Percentiles rank a stretch among this genome's conserved stretches.
Conservation (phyloP, 2,329 filamentous ascomycete species). For the Scortechinia acanthostroma region DNA sequence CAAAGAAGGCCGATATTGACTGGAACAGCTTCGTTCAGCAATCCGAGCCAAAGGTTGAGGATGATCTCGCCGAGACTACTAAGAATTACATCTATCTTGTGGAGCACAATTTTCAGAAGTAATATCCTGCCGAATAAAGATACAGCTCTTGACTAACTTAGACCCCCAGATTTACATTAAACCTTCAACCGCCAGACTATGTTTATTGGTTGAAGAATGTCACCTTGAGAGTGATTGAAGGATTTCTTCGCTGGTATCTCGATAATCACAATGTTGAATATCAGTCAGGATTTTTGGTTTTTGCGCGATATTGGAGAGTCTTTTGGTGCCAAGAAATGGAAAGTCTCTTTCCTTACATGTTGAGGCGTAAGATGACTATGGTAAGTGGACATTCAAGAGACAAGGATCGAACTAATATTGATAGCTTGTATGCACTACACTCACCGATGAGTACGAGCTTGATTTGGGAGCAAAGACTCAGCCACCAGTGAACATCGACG, state of each 20-base stretch:
- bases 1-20: no score
- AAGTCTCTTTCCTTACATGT: conserved; percentile 6
- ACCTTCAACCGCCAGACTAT: no score
- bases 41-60: no score
- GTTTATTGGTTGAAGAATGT: conserved; percentile 7
- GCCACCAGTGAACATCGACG: conserved; percentile 7
- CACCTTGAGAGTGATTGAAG: conserved; percentile 6
- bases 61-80: no score
- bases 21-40: no score
- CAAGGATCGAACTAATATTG: conserved; percentile 2
- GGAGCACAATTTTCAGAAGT: no score
- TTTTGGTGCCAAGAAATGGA: conserved; percentile 8
- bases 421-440: conserved; percentile 8
- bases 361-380: conserved; percentile 7
- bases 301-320: conserved; percentile 8
- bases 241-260: conserved; percentile 9
- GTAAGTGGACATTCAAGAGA: conserved; percentile 4
- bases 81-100: no score
- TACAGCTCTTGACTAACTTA: no score
- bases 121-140: no score
- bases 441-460: conserved; percentile 9
- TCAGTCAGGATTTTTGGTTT: conserved; percentile 7
- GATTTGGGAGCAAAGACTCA: conserved; percentile 7
- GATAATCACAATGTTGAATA: conserved; percentile 5
- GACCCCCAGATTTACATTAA: no score